Base-by-base conservation (phyloP, 1,284 basidiomycete species). In the Mycena citricolor region DNA sequence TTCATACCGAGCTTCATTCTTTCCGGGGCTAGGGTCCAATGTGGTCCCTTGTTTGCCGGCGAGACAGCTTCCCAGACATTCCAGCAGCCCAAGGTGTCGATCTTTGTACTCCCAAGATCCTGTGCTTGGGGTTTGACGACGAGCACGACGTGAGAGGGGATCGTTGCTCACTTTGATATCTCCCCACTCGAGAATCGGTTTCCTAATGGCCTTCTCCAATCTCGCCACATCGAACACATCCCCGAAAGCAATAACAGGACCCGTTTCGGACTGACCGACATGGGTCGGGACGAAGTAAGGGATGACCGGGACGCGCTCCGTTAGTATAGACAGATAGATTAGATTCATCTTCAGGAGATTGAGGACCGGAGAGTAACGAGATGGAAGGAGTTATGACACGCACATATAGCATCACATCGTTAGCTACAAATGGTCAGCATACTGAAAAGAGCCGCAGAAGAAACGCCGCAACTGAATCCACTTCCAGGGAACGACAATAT, bases 61-160 rank as follows among this genome's bases (percentile, higher is more conserved):
- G 78, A 71, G 5, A 77, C 71, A 23, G 68, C 65, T 55, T 79
- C 67, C 79, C 77, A 81, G 13, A 76, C 59, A 57, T 73, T 76
- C 84, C 84, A 86, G 61, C 84, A 87, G 14, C 84, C 84, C 14
- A 87, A 52, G 17, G 77, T 72, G 23, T 86, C 83, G 20, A 69
- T 17, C 4, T 20, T 22, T 8, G 58, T 44, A 42, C 69, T 72
- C 17, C 61, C 59, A 6, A 54, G 52, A 42, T 72, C 65, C 56
- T 47, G 26, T 16, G 22, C 17, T 13, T 21, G n/a, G n/a, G 12
- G 14, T 35, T 23, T 19, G 28, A 32, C 42, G 35, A 33, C 12
- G 22, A 14, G 21, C 17, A 28, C 14, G 21, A 24, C 12, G 24
- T 14, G n/a, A 32, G 21, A 67, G 23, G 2, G 4, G 16, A 20